Evolutionary conservation across 2,329 filamentous ascomycete species (phyloP).

Genomic region (Grosmannia huntii): DNA sequence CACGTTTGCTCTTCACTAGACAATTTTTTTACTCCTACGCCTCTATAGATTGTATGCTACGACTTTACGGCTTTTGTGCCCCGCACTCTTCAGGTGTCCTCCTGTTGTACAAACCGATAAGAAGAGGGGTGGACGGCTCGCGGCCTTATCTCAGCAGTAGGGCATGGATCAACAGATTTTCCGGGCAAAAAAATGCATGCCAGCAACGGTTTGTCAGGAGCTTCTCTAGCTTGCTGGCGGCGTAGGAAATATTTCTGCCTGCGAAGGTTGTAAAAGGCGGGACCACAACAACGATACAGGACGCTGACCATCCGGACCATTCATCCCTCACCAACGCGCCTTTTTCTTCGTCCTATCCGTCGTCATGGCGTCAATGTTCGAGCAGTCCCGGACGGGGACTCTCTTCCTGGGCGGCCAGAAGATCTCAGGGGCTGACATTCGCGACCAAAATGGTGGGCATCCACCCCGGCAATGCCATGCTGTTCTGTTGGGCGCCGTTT

Average conservation of each 20-base stretch:
- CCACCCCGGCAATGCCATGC: background rate
- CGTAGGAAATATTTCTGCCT: slow-evolving; percentile 4
- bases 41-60: background rate
- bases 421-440: slow-evolving; percentile 91
- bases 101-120: slow-evolving; percentile 1
- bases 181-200: slow-evolving; percentile 3
- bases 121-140: background rate
- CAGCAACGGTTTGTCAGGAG: background rate
- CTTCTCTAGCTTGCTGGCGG: background rate
- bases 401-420: slow-evolving; percentile 95
- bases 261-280: background rate
- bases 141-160: background rate
- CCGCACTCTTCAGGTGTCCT: slow-evolving; percentile 6
- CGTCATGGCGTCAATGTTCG: slow-evolving; percentile 86
- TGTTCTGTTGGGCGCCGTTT: background rate
- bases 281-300: background rate
- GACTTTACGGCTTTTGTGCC: slow-evolving; percentile 2
- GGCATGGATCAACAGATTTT: slow-evolving; percentile 13
- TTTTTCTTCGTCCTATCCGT: background rate
- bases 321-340: background rate
- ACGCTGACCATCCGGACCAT: background rate
- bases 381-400: slow-evolving; percentile 88
- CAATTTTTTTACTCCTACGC: background rate
- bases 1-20: background rate
- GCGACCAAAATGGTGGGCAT: slow-evolving; percentile 76